Evolutionary conservation across 2,329 filamentous ascomycete genomes (phyloP), one percentile per base, ranked within the genome.

Genomic region (Alternaria solani): DNA sequence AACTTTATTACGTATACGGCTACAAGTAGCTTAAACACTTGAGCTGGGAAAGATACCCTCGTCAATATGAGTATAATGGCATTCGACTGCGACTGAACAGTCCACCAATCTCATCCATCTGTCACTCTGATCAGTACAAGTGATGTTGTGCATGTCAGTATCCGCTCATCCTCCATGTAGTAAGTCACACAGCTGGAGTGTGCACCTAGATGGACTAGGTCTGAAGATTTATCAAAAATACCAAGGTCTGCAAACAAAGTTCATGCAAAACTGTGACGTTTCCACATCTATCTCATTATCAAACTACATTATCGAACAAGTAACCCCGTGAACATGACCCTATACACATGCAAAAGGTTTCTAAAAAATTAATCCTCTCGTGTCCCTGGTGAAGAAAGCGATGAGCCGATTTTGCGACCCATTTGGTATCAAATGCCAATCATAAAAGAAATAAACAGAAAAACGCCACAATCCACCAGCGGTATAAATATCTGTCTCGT

Each of bases 371-470:
- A 34, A 52, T 14, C 53, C 52, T 25, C 42, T 34, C 8, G 43
- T 47, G 32, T 36, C 36, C 14, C 32, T 23, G 25, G 16, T 28
- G 30, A 42, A 47, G 34, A 55, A 54, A 55, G 42, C 30, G n/a
- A 47, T 47, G 23, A 38, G 32, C 23, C 49, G 32, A 38, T 28
- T 32, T 36, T 16, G 52, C 51, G 57, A 49, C 61, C 57, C 59
- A 51, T 55, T 58, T 67, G 67, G 67, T 71, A 71, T 71, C 67
- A 66, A 66, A 66, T 63, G 30, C 51, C 39, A 46, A 46, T 52
- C 42, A 51, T 51, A 14, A 55, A 55, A 38, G 34, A 11, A 23
- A 55, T 44, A 38, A 34, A 16, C 36, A 51, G 57, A 26, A 58
- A 47, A 66, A 68, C 63, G 64, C 67, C 63, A 52, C 32, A 51